Evolutionary conservation across 805 yeast species (phyloP), one percentile per base, ranked within the genome.

Genomic region (Ogataea thermomethanolica): DNA sequence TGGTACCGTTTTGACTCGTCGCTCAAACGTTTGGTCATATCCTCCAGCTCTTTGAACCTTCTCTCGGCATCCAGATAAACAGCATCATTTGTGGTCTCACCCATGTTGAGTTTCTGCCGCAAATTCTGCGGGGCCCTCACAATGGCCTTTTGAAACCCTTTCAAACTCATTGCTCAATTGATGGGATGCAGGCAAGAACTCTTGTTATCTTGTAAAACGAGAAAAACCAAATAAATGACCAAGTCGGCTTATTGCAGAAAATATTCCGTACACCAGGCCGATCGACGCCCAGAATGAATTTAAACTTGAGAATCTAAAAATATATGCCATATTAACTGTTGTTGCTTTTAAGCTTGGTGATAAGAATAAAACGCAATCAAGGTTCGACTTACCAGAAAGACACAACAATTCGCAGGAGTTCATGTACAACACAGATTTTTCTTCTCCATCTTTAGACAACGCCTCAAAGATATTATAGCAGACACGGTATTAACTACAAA

Each of bases 11-110:
- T 86, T 23, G 95, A 83, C 65, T 91, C 98, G 27, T 84, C 88
- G 53, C 89, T 84, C 45, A 93, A 71, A 59, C 87, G 84, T 67
- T 88, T 86, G 27, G 97, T 89, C 63, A 90, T 95, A 12, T 67
- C 61, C 64, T 93, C 99, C 54, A 93, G 71, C 59, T 91, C 96
- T 60, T 84, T 85, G 71, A 93, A 93, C 57, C 99, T 77, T 63
- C 97, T 79, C 65, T 93, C 99, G 6, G 99, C 98, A 67, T 93
- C 99, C 22, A 74, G 76, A 63, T 89, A 93, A 10, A 93, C 96
- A 0, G 96, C 78, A 58, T 93, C 99, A 34, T 67, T 72, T n/a
- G 89, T 80, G 14, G 65, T 64, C 34, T 70, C 72, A n/a, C 83
- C 95, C 87, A 88, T 89, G 65, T 93, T 83, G 67, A 93, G 65